Evolutionary conservation across 1,284 basidiomycete species (phyloP), one percentile per base, ranked within the genome.

Genomic region (Ceratobasidium sp.): DNA sequence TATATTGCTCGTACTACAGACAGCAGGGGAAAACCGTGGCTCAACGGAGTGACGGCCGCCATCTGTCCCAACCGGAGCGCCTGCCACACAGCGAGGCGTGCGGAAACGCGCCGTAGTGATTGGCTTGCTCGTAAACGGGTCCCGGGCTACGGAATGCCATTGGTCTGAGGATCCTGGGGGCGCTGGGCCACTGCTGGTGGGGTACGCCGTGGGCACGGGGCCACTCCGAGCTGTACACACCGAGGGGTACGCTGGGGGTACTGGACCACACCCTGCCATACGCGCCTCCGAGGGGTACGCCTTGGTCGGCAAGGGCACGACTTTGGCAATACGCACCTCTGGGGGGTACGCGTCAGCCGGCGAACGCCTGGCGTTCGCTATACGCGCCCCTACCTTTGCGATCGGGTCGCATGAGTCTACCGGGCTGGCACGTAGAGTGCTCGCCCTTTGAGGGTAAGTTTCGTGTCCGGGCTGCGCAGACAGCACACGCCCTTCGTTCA

Each of bases 211-310:
- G 17, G 24, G 44, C 45, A 14, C 60, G 6, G 11, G 44, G 22
- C 19, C 60, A 3, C 19, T 11, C 7, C 17, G 15, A 14, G 3
- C n/a, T 15, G 27, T 48, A 63, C 45, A 15, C 60, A 48, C 60
- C 60, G 15, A 11, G 60, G 60, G 53, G 53, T 29, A 27, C 53
- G n/a, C n/a, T n/a, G n/a, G n/a, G 53, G 57, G 57, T 22, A 60
- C 57, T 14, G 57, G 33, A 22, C 19, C 8, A 11, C 11, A 27
- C 24, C 44, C 17, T n/a, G n/a, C n/a, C n/a, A 31, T 50, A 11
- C 45, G 1, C 47, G n/a, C n/a, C 47, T 44, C 47, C 62, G 27
- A 29, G 50, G 53, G 57, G 57, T 22, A 60, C 57, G 24, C 33
- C 57, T 11, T 15, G 5, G 41, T 17, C 44, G 9, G n/a, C 36